A percentile compares a stretch with the other conserved stretches of the same genome.
Evolutionary conservation across 805 yeast genomes (phyloP).

Genomic region (Zygoascus tannicola): DNA sequence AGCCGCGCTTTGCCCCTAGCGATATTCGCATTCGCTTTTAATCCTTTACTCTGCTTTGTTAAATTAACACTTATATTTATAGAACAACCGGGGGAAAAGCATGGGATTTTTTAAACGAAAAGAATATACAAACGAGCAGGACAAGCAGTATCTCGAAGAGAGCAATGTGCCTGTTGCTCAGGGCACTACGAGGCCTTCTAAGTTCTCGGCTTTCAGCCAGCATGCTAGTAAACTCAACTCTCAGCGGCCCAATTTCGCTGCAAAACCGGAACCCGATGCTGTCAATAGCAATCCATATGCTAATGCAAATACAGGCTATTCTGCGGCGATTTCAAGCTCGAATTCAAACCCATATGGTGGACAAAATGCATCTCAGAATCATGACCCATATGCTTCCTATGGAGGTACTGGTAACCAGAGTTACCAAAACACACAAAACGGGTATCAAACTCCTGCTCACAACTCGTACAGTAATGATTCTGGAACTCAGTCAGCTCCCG

Average conservation of each 20-base stretch:
- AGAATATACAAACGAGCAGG: conserved; percentile 42
- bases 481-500: conserved; percentile 1
- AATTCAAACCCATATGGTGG: conserved; percentile 2
- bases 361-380: neutral
- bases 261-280: conserved; percentile 6
- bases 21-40: no score
- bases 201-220: conserved; percentile 42
- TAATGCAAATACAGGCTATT: conserved; percentile 6
- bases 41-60: no score
- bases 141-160: conserved; percentile 32
- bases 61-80: no score
- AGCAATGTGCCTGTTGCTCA: conserved; percentile 37
- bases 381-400: conserved; percentile 8
- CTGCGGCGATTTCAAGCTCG: neutral
- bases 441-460: neutral
- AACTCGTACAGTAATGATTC: neutral
- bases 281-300: conserved; percentile 15
- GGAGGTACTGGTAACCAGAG: conserved; percentile 6
- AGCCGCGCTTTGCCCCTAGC: no score
- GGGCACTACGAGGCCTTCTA: conserved; percentile 33
- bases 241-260: conserved; percentile 22
- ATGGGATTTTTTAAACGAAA: conserved; percentile 19
- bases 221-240: conserved; percentile 38
- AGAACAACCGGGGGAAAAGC: neutral
- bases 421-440: no score